A percentile compares a stretch with the other conserved stretches of the same genome.
Conservation (phyloP, 495 filamentous ascomycete species). For the Rhypophila decipiens region DNA sequence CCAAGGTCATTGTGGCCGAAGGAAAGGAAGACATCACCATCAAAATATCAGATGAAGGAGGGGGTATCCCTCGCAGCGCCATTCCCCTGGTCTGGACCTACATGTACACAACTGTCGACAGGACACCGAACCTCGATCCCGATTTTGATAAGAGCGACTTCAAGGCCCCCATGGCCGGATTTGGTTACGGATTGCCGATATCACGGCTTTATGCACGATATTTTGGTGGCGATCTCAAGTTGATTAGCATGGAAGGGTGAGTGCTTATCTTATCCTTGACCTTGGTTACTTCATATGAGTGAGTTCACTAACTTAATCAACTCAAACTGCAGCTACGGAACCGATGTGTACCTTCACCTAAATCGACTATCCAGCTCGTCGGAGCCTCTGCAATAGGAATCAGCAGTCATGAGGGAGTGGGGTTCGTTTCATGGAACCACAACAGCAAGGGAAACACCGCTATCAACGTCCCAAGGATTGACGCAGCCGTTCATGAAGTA, state of each 20-base stretch:
- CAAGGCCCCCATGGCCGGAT: slow-evolving; percentile 98
- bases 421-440: slow-evolving; percentile 16
- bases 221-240: slow-evolving; percentile 92
- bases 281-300: slow-evolving; percentile 4
- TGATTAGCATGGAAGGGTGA: slow-evolving; percentile 99
- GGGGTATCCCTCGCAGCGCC: slow-evolving; percentile 82
- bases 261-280: slow-evolving; percentile 19
- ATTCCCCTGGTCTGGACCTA: slow-evolving; percentile 99
- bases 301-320: background rate
- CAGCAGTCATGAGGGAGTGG: slow-evolving; percentile 90
- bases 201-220: slow-evolving; percentile 91
- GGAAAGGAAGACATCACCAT: slow-evolving; percentile 98
- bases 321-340: slow-evolving; percentile 68
- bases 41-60: slow-evolving; percentile 94
- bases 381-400: slow-evolving; percentile 96
- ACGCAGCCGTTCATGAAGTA: slow-evolving; percentile 52
- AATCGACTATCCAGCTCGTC: slow-evolving; percentile 93
- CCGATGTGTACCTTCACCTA: slow-evolving; percentile 95
- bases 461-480: slow-evolving; percentile 82
- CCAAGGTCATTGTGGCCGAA: slow-evolving; percentile 94
- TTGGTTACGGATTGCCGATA: slow-evolving; percentile 93
- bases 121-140: slow-evolving; percentile 88
- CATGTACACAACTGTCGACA: slow-evolving; percentile 98
- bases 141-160: slow-evolving; percentile 99
- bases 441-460: too few relatives aligned